Percentiles rank a stretch among this genome's conserved stretches.
These are phyloP conservation scores for Agaricales sp. DNA, from an alignment of 1,284 basidiomycete species.

Conservation along the genomic window DNA sequence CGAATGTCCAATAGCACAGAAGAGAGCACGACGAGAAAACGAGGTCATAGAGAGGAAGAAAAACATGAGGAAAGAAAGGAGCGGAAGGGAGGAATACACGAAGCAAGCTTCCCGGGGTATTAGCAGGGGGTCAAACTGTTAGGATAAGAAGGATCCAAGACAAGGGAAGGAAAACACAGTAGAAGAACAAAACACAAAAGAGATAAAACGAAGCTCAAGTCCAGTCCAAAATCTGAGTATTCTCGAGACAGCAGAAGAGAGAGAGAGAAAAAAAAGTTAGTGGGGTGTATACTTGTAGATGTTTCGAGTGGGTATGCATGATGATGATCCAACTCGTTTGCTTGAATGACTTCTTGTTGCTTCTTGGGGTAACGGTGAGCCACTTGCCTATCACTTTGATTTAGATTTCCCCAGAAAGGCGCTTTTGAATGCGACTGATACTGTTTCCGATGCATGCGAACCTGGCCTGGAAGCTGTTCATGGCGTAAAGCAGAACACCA, in stretches of 20 bases:
- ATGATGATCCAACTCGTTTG: neutral
- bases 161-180: neutral
- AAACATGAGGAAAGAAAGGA: neutral
- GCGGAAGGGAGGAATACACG: neutral
- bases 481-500: slow-evolving; percentile 46
- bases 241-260: neutral
- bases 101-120: neutral
- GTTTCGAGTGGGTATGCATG: neutral
- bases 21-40: neutral
- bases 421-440: neutral
- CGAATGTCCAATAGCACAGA: neutral
- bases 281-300: neutral
- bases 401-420: neutral
- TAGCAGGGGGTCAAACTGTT: neutral
- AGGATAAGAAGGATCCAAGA: neutral
- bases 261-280: neutral
- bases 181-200: too few species aligned
- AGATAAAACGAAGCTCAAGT: neutral
- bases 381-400: too few species aligned
- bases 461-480: slow-evolving; percentile 40
- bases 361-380: too few species aligned
- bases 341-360: too few species aligned
- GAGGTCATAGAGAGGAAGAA: neutral
- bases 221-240: neutral
- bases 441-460: neutral